A percentile compares a stretch with the other conserved stretches of the same genome.
Evolutionary conservation across 441 rosid species (phyloP).

Genomic region (Adansonia gregorii): DNA sequence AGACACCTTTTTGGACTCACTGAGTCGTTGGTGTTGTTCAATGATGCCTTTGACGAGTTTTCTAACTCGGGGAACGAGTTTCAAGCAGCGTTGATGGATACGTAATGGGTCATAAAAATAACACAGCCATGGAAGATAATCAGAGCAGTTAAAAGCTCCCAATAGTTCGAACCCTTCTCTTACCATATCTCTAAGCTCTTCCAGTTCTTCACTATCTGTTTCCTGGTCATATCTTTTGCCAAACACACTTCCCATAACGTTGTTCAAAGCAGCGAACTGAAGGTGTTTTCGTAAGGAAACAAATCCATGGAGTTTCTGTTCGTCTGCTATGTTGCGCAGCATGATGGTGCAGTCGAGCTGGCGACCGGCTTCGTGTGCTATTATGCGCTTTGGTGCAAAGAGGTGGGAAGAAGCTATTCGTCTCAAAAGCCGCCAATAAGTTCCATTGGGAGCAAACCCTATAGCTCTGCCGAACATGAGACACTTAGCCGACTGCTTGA

Average conservation of each 20-base stretch:
- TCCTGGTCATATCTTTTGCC: slow-evolving; percentile 59
- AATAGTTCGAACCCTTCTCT: slow-evolving; percentile 77
- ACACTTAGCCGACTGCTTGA: slow-evolving; percentile 65
- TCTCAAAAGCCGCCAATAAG: slow-evolving; percentile 64
- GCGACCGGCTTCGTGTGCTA: slow-evolving; percentile 51
- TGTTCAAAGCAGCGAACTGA: slow-evolving; percentile 70
- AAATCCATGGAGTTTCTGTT: slow-evolving; percentile 42
- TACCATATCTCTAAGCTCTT: slow-evolving; percentile 59
- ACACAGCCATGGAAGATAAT: slow-evolving; percentile 63
- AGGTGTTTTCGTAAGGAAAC: slow-evolving; percentile 62
- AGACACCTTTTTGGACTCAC: slow-evolving; percentile 27
- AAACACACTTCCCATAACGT: slow-evolving; percentile 80
- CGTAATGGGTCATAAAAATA: slow-evolving; percentile 56
- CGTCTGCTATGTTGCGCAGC: slow-evolving; percentile 44
- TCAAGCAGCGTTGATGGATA: slow-evolving; percentile 57
- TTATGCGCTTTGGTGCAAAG: slow-evolving; percentile 52
- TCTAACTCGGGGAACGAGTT: slow-evolving; percentile 70
- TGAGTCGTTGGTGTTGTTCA: slow-evolving; percentile 47
- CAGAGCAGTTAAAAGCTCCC: slow-evolving; percentile 48
- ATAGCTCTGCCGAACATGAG: slow-evolving; percentile 69
- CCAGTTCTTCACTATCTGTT: slow-evolving; percentile 37
- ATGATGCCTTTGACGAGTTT: slow-evolving; percentile 53
- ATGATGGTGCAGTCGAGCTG: slow-evolving; percentile 51
- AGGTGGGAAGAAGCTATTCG: slow-evolving; percentile 58
- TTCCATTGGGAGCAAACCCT: slow-evolving; percentile 71